Percentiles rank a stretch among this genome's conserved stretches.
phyloP scores from a whole-genome alignment of 331 rosid genomes.

The Rosa hybrid region DNA sequence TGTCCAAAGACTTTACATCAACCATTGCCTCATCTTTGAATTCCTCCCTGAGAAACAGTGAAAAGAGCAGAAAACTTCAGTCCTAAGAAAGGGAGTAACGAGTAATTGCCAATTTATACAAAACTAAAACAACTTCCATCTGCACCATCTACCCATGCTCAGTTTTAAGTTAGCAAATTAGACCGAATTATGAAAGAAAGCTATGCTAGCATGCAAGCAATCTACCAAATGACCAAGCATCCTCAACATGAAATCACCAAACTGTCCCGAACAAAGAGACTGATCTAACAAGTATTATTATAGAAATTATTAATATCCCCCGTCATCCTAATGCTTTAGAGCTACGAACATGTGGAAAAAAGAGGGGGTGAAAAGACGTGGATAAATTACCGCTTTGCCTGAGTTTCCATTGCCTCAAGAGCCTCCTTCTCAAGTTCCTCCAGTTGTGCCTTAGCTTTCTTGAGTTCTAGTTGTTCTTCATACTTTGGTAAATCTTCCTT shows the following conservation, averaged over 20 bases:
- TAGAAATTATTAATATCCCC: neutral
- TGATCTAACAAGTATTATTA: neutral
- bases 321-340: neutral
- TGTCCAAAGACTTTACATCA: conserved; percentile 75
- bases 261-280: neutral
- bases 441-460: conserved; percentile 80
- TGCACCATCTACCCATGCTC: neutral
- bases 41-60: conserved; percentile 75
- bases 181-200: neutral
- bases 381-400: conserved; percentile 70
- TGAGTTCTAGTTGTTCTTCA: conserved; percentile 79
- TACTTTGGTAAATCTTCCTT: conserved; percentile 78
- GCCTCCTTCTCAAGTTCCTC: conserved; percentile 83
- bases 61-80: neutral
- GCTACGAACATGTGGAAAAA: neutral
- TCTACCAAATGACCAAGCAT: neutral
- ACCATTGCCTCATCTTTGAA: conserved; percentile 76
- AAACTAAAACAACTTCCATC: neutral
- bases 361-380: too few species aligned
- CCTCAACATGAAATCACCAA: neutral
- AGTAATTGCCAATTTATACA: neutral
- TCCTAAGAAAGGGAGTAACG: neutral
- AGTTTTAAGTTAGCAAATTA: neutral
- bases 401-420: conserved; percentile 92
- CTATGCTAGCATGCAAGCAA: neutral